Base-by-base conservation (phyloP, 345 rosid genomes). In the Eucalyptus urophylla region DNA sequence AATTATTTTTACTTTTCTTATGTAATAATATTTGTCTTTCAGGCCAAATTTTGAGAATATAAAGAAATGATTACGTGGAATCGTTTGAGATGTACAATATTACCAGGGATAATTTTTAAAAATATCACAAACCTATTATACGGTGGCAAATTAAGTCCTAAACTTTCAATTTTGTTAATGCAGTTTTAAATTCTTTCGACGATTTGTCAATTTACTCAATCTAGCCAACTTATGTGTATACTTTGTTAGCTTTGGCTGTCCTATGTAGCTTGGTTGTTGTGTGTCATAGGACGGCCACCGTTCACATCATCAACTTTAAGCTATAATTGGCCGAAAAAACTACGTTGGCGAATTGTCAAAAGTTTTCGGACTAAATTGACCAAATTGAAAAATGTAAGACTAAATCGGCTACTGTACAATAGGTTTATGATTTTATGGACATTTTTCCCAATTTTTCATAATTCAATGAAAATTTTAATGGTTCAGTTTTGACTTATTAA, bases 211-310 rank as follows among this genome's bases (percentile, higher is more conserved):
- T 60, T 14, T 60, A 60, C 31, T 60, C 31, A 27, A 60, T 60
- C n/a, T 56, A 22, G 62, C 29, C 62, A 24, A 56, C 31, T 60
- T 60, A 60, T 4, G 4, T 60, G 67, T 25, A 60, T 60, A 60
- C 8, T 25, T 13, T 4, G 8, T 62, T 0, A 29, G 8, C 9
- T 14, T 5, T 65, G 1, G 72, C 17, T 29, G 8, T 65, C 16
- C 33, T 29, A 65, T 15, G 6, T 65, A 31, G 33, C 17, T 29
- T 65, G n/a, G 9, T 27, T 65, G 33, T 15, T 25, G 67, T 56
- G 29, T 27, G 5, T 10, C 13, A 5, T 56, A 56, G 13, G 29
- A 56, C 0, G 29, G 13, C 14, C 13, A 25, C 3, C 1, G 1
- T 56, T 5, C 29, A 24, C 62, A 56, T 56, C 13, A 56, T 24